Base-by-base conservation (phyloP, 192 early-diverging fungal genomes). In the Podila verticillata region DNA sequence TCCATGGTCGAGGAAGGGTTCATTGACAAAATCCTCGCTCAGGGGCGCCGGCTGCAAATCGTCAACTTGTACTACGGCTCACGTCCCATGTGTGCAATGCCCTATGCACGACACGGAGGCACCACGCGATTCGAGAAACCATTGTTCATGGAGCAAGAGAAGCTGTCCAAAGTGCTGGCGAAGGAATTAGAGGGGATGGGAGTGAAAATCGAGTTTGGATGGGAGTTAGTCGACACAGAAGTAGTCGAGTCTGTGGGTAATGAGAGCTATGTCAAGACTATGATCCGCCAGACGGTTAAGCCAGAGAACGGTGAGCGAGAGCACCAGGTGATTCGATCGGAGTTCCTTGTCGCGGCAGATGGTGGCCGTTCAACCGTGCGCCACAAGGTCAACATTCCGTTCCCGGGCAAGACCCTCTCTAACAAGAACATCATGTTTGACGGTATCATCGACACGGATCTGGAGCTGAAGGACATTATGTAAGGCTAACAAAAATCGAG, bases 151-250 rank as follows among this genome's bases (percentile, higher is more conserved):
- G 69, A 68, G 15, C 75, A 81, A 54, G 15, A 31, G 4, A 60
- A 34, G 8, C 66, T 63, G 8, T 63, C 60, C 20, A 62, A 61
- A 29, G 72, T 78, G 36, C 49, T 73, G 65, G 24, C 26, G 4
- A 59, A 62, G 7, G 63, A 63, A 44, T 32, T 73, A 26, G 56
- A 28, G 1, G 57, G 73, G 56, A 7, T 66, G 17, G 82, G 82
- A 1, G 75, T 69, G 1, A 34, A 66, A 44, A 57, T 83, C 32
- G 65, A 80, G 24, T 54, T 51, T 36, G 75, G 75, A 12, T 80
- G 75, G 75, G 75, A 80, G 56, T 54, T 80, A 4, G 9, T 72
- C 65, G 69, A 72, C 32, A 80, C 75, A 2, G 72, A 72, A 24
- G 75, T 80, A n/a, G 56, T 80, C 29, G 57, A 58, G 4, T 24